Base-by-base conservation (phyloP, 2,329 filamentous ascomycete species). In the Monilinia laxa region DNA sequence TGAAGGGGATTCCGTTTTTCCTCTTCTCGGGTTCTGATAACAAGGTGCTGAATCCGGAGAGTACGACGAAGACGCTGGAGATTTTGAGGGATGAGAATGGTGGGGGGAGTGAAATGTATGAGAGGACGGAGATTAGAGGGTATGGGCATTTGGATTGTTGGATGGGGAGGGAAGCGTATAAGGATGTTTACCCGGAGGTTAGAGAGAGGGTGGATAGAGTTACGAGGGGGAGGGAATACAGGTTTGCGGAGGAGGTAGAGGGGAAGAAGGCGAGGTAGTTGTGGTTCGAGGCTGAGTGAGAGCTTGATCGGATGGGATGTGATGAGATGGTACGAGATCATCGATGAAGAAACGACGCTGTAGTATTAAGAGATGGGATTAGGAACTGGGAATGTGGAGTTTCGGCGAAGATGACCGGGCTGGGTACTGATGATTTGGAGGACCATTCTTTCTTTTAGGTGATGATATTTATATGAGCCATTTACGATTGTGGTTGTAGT, bases 131-230 rank as follows among this genome's bases (percentile, higher is more conserved):
- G 4, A 79, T 88, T 6, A 81, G 81, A 1, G 83, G 83, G 18
- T 87, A 87, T 73, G 85, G 85, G 3, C 85, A 88, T 73, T 75
- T 87, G 51, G 85, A 88, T 77, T 83, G 82, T 72, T 87, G 84
- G 84, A 87, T 87, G 83, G 85, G 85, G 4, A 79, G 82, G 54
- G 81, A 84, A 65, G 83, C 84, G 3, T 85, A 82, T 79, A 82
- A 79, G 73, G 86, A 88, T 72, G 83, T 88, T 38, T 88, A 82
- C 72, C 85, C 85, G 0, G 79, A 84, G 62, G 79, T 88, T 11
- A 74, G 81, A 40, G 80, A 83, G 72, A 83, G 86, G 75, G 78
- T 86, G 1, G 84, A 87, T 70, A 79, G 83, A 12, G 83, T 87
- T 45, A 69, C 66, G 62, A 71, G 75, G 35, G 72, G 71, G 1